These are phyloP conservation scores for Microcos paniculata DNA, from an alignment of 345 rosid genomes.

Conservation along the genomic window DNA sequence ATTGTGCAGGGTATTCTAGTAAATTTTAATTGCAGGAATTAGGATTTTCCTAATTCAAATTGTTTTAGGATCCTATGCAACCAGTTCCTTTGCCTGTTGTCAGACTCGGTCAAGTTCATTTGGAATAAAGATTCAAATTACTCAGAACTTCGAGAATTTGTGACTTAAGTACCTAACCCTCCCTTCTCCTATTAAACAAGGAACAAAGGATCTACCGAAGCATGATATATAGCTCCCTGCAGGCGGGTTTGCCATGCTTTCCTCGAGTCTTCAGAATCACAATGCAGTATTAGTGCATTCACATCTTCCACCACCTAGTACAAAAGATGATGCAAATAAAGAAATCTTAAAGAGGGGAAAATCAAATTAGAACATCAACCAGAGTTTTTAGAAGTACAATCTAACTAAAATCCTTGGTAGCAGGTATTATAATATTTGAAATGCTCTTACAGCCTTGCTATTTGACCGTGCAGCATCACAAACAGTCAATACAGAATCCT, in stretches of 20 bases:
- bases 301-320: constrained; percentile 79
- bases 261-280: constrained; percentile 68
- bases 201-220: constrained; percentile 56
- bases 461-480: constrained; percentile 57
- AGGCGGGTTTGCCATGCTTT: constrained; percentile 82
- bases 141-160: not conserved
- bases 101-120: not conserved
- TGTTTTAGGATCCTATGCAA: not conserved
- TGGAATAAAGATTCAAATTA: not conserved
- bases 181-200: too few relatives aligned
- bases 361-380: not conserved
- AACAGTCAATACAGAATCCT: constrained; percentile 74
- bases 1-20: not conserved
- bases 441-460: constrained; percentile 47
- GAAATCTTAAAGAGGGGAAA: constrained; percentile 12
- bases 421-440: constrained; percentile 5
- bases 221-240: constrained; percentile 85
- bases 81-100: not conserved
- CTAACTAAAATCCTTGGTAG: not conserved
- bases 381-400: not conserved
- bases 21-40: not conserved
- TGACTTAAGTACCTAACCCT: not conserved
- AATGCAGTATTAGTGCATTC: constrained; percentile 66
- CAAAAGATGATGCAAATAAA: constrained; percentile 14
- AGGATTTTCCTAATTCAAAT: not conserved